Evolutionary conservation across 2,329 filamentous ascomycete genomes (phyloP), one percentile per base, ranked within the genome.

Genomic region (Penicillium sp.): DNA sequence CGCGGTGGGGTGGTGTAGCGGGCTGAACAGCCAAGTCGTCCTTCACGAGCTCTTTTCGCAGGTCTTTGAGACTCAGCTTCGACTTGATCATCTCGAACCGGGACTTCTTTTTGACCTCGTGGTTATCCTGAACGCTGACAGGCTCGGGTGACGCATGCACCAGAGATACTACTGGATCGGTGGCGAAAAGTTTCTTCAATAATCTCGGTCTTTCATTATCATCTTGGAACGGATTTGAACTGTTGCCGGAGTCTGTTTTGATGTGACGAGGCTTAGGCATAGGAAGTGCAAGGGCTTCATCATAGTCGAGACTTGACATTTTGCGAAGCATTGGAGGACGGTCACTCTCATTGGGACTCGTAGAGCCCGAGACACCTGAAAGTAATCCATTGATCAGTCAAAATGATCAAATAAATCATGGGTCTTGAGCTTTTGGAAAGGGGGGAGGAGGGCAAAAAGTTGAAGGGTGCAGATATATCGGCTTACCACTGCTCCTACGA

Each of bases 11-110:
- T 1, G 11, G 22, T 8, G 14, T 37, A 10, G 42, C 45, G n/a
- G 19, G 22, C 7, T 39, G 14, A 29, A 27, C 31, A 24, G 4
- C 59, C 13, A 10, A 50, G 1, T 56, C 57, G 8, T 63, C 60
- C 27, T 57, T 66, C 10, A 58, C 46, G n/a, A 61, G 54, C 26
- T 71, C 69, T 37, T 68, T 70, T 1, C 56, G 63, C 8, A 72
- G 43, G 31, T 71, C 69, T 19, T 69, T 71, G 46, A 71, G 59
- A 39, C 68, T 71, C 29, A 71, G 61, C 54, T 72, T 72, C 4
- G 67, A 67, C 37, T 62, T 62, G 37, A 73, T 58, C 4, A 63
- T 49, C 1, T 66, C 64, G 29, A 73, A 53, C 9, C 58, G 65
- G 2, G 68, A 71, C 45, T 49, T 66, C 47, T 69, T 69, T 47